phyloP scores from a whole-genome alignment of 169 alveolate genomes.

The Plasmodium inui region DNA sequence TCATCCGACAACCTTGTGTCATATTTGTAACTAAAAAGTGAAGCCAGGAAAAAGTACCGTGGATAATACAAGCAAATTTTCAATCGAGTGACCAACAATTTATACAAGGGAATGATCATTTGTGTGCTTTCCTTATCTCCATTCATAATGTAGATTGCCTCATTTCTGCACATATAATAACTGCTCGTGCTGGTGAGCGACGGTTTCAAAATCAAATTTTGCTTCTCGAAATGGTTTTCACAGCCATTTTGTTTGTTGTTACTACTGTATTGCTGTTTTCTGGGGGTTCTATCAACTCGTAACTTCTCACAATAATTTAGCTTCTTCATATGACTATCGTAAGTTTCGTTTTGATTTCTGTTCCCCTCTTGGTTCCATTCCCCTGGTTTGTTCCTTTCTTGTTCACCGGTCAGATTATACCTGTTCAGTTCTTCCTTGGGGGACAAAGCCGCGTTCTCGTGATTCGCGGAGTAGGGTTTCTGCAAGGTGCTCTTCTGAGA shows the following conservation, averaged over 20 bases:
- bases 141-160: constrained; percentile 20
- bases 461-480: neutral
- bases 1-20: constrained; percentile 33
- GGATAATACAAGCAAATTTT: constrained; percentile 73
- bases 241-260: neutral
- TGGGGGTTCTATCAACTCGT: neutral
- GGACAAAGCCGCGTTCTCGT: neutral
- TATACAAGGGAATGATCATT: constrained; percentile 52
- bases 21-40: constrained; percentile 44
- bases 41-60: constrained; percentile 54
- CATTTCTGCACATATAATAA: constrained; percentile 42
- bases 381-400: neutral
- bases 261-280: constrained; percentile 6
- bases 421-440: neutral
- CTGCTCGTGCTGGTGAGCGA: constrained; percentile 21
- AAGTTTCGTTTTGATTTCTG: neutral
- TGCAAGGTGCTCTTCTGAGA: neutral
- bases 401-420: neutral
- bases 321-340: neutral
- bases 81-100: constrained; percentile 69
- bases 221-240: constrained; percentile 4
- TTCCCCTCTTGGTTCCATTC: neutral
- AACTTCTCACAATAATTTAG: neutral
- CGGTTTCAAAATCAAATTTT: constrained; percentile 21
- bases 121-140: constrained; percentile 40